Evolutionary conservation across 495 filamentous ascomycete species (phyloP), one percentile per base, ranked within the genome.

Genomic region (Penicillium canariense): DNA sequence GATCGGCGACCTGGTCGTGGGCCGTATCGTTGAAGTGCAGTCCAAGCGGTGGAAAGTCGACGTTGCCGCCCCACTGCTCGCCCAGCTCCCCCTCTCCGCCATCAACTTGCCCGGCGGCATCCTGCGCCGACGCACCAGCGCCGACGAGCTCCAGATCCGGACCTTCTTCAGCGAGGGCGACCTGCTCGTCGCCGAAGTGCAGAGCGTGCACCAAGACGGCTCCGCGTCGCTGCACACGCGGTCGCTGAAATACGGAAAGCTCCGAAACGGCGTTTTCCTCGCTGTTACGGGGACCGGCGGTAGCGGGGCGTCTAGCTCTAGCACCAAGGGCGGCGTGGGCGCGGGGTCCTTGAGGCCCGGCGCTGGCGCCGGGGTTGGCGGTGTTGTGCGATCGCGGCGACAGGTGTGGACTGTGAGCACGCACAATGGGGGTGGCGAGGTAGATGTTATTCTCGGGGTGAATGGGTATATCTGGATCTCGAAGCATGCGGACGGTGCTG

Each of bases 61-160:
- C 66, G 86, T 98, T 40, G 87, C 88, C 46, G 86, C 87, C 17
- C 86, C 90, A 0, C 81, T 92, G 31, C 85, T 96, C 1, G 92
- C 93, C 0, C 77, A 84, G 18, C 82, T 98, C 0, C 91, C 90
- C 5, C 81, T 98, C 5, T 85, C 81, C 45, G 86, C 89, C 34
- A 97, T 98, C 71, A 97, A 98, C 65, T 75, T 97, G 2, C 95
- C 94, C 8, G 94, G 94, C 44, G 93, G 94, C 28, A 96, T 96
- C 61, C 79, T 96, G 61, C 83, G 94, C 27, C 88, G 90, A 62
- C 79, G 94, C 56, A 97, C 94, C 4, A 89, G 87, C 60, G 91
- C 93, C 5, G 94, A 98, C 67, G 95, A 97, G 72, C 77, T 98
- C 54, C 91, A 96, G 62, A 97, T 98, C 64, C 83, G 94, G 18